phyloP scores from a whole-genome alignment of 169 alveolate species.

The Plasmodium gaboni region DNA sequence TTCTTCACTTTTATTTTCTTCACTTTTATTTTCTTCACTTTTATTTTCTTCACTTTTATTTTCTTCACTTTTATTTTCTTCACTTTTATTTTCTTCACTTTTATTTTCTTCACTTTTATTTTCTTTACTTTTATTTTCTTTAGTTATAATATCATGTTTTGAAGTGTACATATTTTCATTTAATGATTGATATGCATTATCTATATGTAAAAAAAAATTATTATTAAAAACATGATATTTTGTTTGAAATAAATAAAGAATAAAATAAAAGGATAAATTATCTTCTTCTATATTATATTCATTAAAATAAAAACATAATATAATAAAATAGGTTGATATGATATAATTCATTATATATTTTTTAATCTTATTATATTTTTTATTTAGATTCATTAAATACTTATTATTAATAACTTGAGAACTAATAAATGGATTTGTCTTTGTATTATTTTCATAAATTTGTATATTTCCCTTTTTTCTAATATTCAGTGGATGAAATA shows the following conservation, averaged over 20 bases:
- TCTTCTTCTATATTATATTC: constrained; percentile 34
- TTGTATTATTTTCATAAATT: background rate
- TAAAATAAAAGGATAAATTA: constrained; percentile 35
- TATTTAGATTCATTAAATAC: constrained; percentile 34
- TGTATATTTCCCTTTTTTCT: constrained; percentile 1
- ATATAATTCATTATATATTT: constrained; percentile 42
- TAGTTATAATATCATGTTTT: too few relatives aligned
- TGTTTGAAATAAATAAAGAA: constrained; percentile 35
- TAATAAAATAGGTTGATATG: constrained; percentile 21
- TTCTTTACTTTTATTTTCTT: background rate
- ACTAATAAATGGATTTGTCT: constrained; percentile 6
- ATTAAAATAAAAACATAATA: constrained; percentile 39
- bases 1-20: too few relatives aligned
- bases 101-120: background rate
- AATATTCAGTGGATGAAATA: constrained; percentile 31
- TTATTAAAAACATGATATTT: constrained; percentile 11
- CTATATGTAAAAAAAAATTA: constrained; percentile 1
- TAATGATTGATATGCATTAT: background rate
- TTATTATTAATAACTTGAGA: constrained; percentile 44
- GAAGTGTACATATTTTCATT: background rate
- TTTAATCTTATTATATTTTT: constrained; percentile 24
- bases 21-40: background rate
- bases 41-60: background rate
- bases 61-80: background rate
- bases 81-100: background rate